Conservation (phyloP, 306 rosid genomes). For the Ceratonia siliqua region DNA sequence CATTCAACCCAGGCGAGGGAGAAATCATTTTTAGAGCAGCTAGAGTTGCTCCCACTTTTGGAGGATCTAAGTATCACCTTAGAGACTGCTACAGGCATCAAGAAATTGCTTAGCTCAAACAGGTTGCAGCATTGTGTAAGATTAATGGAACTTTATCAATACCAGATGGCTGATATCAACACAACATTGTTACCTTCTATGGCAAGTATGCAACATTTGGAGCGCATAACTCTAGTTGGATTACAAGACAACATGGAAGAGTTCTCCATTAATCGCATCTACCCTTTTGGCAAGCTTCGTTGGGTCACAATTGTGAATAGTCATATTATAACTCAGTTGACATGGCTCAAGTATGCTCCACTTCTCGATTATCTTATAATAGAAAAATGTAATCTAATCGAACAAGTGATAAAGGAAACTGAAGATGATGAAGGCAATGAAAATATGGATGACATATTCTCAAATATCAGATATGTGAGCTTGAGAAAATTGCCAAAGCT, state of each 20-base stretch:
- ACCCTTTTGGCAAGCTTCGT: not conserved
- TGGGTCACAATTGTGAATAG: accelerated
- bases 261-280: not conserved
- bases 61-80: not conserved
- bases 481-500: accelerated
- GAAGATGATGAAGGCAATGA: not conserved
- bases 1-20: not conserved
- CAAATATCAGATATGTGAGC: accelerated
- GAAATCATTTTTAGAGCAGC: not conserved
- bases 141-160: not conserved
- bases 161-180: not conserved
- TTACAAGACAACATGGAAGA: not conserved
- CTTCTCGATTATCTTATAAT: not conserved
- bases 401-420: conserved; percentile 3
- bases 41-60: not conserved
- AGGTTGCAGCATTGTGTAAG: not conserved
- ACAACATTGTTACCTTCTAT: not conserved
- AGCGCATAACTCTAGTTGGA: not conserved
- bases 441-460: not conserved
- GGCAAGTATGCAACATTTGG: not conserved
- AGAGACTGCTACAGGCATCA: not conserved
- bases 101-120: not conserved
- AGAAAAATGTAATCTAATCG: accelerated
- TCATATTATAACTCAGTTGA: conserved; percentile 1
- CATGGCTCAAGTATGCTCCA: conserved; percentile 29